Evolutionary conservation across 2,329 filamentous ascomycete species (phyloP), one percentile per base, ranked within the genome.

Genomic region (Rhinocladiella mackenziei): DNA sequence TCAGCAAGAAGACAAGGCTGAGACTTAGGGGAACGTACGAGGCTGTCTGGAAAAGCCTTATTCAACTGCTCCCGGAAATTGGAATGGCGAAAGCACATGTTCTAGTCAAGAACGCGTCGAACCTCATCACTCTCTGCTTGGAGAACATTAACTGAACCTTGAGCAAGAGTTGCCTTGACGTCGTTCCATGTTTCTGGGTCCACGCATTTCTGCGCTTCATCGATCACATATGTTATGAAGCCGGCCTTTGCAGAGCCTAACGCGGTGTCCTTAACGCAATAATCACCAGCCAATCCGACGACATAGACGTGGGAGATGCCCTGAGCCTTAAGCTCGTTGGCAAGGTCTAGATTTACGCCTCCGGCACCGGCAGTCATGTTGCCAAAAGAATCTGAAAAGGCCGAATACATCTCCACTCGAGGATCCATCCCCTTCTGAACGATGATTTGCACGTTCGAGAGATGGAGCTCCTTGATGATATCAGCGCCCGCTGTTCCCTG

Each of bases 401-500:
- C 89, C 50, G 84, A 91, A 67, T 96, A 97, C 85, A 96, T 95
- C 66, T 98, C 92, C 2, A 95, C 77, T 32, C 76, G 71, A 32
- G 72, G 63, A 60, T 88, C 75, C 60, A 73, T 76, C 8, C 92
- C 92, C 70, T 98, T 98, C 55, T 85, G 76, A 10, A 96, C 68
- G 19, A 88, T 70, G 25, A 66, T 56, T 55, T 91, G 75, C n/a
- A 94, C 55, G 11, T 71, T 73, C 5, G 60, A 57, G 10, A 61
- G 47, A 37, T 87, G 70, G 1, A 97, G 73, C 60, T 89, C 88
- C 0, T 82, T 76, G 5, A 92, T 73, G 15, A 97, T 71, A 37
- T 80, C 75, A 0, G 86, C 81, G 8, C 92, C 92, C 1, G 71
- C 64, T 0, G 85, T 86, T 32, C 72, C 72, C 59, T 87, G 83